A percentile compares a stretch with the other conserved stretches of the same genome.
These are phyloP conservation scores for Nadsonia fulvescens DNA, from an alignment of 805 yeast species.

Conservation along the genomic window DNA sequence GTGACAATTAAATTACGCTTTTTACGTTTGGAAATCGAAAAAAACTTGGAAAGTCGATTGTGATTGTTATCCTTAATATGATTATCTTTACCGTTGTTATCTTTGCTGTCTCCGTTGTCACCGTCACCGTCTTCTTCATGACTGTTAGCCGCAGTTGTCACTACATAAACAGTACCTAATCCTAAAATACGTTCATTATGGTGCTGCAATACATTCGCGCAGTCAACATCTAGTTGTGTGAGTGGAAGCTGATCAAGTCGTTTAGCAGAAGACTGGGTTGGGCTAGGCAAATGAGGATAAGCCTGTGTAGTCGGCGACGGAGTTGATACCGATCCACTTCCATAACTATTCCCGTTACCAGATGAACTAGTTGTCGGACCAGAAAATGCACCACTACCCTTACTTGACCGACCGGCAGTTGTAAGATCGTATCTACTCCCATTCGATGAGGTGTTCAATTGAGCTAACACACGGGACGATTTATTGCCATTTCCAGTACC, in stretches of 20 bases:
- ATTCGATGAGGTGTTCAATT: too few relatives aligned
- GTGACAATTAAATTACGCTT: slow-evolving; percentile 19
- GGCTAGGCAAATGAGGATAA: slow-evolving; percentile 4
- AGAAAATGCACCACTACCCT: too few relatives aligned
- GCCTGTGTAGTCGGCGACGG: too few relatives aligned
- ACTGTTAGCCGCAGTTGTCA: slow-evolving; percentile 4
- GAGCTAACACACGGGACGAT: too few relatives aligned
- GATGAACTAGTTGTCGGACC: too few relatives aligned
- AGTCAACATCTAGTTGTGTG: slow-evolving; percentile 30
- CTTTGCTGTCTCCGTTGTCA: slow-evolving; percentile 4
- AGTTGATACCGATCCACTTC: too few relatives aligned
- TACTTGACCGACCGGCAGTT: too few relatives aligned
- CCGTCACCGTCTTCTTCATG: slow-evolving; percentile 3
- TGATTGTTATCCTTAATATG: slow-evolving; percentile 10
- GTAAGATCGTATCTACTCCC: too few relatives aligned
- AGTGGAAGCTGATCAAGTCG: slow-evolving; percentile 22
- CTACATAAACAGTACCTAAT: slow-evolving; percentile 23
- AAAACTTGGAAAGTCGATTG: slow-evolving; percentile 15
- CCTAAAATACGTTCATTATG: slow-evolving; percentile 30
- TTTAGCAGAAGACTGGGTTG: slow-evolving; percentile 3
- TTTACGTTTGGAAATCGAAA: slow-evolving; percentile 13
- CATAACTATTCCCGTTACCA: too few relatives aligned
- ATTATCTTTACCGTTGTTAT: slow-evolving; percentile 8
- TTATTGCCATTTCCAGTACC: too few relatives aligned
- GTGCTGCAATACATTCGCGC: slow-evolving; percentile 25